Evolutionary conservation across 257 asterid genomes (phyloP).

Genomic region (Fraxinus cuspidata): DNA sequence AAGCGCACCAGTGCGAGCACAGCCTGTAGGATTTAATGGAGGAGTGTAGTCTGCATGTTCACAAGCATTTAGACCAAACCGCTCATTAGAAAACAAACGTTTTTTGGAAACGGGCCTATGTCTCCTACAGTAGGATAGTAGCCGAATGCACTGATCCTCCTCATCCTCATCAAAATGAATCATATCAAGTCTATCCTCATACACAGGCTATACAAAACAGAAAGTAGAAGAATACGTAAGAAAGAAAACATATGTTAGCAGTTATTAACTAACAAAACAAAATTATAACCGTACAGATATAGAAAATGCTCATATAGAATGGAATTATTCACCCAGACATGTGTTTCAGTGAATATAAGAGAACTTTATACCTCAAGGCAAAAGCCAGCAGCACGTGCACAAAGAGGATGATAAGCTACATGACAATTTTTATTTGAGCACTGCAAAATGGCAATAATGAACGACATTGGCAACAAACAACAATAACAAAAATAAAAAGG

Average conservation of each 20-base stretch:
- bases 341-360: background rate
- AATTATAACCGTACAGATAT: slow-evolving; percentile 3
- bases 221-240: slow-evolving; percentile 20
- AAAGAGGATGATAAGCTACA: slow-evolving; percentile 96
- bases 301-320: slow-evolving; percentile 3
- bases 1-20: slow-evolving; percentile 85
- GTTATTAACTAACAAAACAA: slow-evolving; percentile 11
- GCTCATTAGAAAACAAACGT: slow-evolving; percentile 54
- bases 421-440: slow-evolving; percentile 80
- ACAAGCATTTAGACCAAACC: slow-evolving; percentile 40
- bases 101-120: slow-evolving; percentile 78
- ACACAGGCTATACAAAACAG: slow-evolving; percentile 64
- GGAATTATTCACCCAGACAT: background rate
- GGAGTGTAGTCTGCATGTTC: slow-evolving; percentile 61
- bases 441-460: slow-evolving; percentile 47
- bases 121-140: slow-evolving; percentile 86
- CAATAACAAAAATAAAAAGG: slow-evolving; percentile 1
- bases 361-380: slow-evolving; percentile 76
- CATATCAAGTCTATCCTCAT: slow-evolving; percentile 70
- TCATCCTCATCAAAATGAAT: slow-evolving; percentile 80
- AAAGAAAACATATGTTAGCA: background rate
- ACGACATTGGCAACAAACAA: slow-evolving; percentile 6
- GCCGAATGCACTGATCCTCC: slow-evolving; percentile 80
- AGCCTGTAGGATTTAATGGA: slow-evolving; percentile 81
- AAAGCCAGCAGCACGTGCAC: slow-evolving; percentile 99